Conservation (phyloP, 108 stramenopile species). For the Aurantiochytrium sp. region DNA sequence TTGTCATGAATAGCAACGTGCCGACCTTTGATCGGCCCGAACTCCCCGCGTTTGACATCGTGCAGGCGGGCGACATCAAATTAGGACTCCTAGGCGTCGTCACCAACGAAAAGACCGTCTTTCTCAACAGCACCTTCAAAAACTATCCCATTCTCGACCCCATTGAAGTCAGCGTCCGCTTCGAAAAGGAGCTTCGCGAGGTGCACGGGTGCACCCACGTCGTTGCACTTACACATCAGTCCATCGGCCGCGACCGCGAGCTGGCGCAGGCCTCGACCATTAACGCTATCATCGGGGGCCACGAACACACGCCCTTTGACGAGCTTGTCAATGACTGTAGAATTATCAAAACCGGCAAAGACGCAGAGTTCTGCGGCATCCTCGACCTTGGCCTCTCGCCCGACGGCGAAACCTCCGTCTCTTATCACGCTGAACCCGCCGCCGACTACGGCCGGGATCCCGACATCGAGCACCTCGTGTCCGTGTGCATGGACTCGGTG, state of each 20-base stretch:
- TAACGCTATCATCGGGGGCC: slow-evolving; percentile 64
- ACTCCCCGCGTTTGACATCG: background rate
- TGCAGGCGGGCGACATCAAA: background rate
- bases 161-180: slow-evolving; percentile 28
- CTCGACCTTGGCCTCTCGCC: slow-evolving; percentile 44
- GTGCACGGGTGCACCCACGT: slow-evolving; percentile 29
- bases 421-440: background rate
- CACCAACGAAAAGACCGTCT: slow-evolving; percentile 59
- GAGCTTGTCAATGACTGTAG: slow-evolving; percentile 35
- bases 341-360: slow-evolving; percentile 61
- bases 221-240: slow-evolving; percentile 64
- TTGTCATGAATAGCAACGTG: slow-evolving; percentile 56
- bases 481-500: slow-evolving; percentile 49
- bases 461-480: slow-evolving; percentile 44
- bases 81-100: slow-evolving; percentile 63
- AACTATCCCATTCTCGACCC: slow-evolving; percentile 53
- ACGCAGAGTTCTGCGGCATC: slow-evolving; percentile 53
- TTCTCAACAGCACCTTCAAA: slow-evolving; percentile 57
- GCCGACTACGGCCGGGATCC: slow-evolving; percentile 36
- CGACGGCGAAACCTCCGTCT: background rate
- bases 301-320: slow-evolving; percentile 61
- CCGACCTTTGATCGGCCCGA: background rate
- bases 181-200: background rate
- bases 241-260: slow-evolving; percentile 44
- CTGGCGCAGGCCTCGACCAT: slow-evolving; percentile 46